Evolutionary conservation across 805 yeast species (phyloP).

Genomic region (Saccharomycopsis sp.): DNA sequence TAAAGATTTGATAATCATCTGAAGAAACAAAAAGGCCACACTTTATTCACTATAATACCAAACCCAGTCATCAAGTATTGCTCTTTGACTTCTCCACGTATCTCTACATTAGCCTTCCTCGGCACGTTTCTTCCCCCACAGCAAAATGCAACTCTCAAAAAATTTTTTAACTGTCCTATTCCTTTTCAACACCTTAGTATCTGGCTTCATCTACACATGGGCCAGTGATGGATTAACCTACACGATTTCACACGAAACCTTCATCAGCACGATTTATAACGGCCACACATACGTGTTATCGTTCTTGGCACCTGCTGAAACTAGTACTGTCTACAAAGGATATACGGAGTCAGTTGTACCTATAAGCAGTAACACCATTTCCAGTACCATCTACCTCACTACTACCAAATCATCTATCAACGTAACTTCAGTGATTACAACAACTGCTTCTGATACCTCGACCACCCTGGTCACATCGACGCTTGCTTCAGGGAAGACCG

Average conservation of each 20-base stretch:
- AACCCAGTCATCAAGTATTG: too few species aligned
- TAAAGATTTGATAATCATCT: neutral
- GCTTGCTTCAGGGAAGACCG: neutral
- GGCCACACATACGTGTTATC: conserved; percentile 17
- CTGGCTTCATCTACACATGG: conserved; percentile 19
- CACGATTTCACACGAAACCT: conserved; percentile 11
- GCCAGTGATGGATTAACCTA: conserved; percentile 17
- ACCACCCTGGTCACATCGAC: conserved; percentile 7
- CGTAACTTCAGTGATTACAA: neutral
- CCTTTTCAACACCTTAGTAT: neutral
- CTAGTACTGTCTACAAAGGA: conserved; percentile 15
- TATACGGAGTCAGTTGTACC: conserved; percentile 8
- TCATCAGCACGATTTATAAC: conserved; percentile 16
- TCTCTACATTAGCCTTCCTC: too few species aligned
- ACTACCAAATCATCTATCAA: neutral
- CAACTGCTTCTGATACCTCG: conserved; percentile 2
- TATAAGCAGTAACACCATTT: neutral
- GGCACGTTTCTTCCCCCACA: too few species aligned
- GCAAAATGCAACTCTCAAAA: neutral
- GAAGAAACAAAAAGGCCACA: neutral
- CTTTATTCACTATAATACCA: too few species aligned
- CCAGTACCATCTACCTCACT: conserved; percentile 2
- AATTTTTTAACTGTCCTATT: neutral
- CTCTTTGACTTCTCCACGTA: too few species aligned
- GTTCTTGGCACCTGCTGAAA: conserved; percentile 17